These are phyloP conservation scores for Pelargonium fulgidum DNA, from an alignment of 441 rosid species.

Conservation along the genomic window DNA sequence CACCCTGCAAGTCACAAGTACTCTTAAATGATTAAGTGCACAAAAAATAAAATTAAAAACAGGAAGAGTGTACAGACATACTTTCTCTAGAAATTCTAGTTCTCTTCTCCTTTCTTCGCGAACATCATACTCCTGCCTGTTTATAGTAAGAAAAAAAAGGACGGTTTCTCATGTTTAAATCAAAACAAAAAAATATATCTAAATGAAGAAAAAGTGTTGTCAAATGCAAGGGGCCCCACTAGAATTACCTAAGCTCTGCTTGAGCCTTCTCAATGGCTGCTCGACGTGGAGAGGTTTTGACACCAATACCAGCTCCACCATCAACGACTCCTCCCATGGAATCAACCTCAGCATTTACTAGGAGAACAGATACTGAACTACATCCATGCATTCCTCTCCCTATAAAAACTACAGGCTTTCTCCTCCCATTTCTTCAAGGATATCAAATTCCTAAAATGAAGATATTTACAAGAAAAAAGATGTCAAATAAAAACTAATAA, in stretches of 20 bases:
- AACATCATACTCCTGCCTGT: slow-evolving; percentile 97
- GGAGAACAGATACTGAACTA: slow-evolving; percentile 51
- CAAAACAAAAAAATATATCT: slow-evolving; percentile 12
- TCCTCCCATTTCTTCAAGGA: slow-evolving; percentile 38
- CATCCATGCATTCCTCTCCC: slow-evolving; percentile 71
- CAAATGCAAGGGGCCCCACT: not conserved
- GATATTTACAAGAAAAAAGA: slow-evolving; percentile 5
- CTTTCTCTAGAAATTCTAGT: slow-evolving; percentile 96
- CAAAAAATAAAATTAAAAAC: slow-evolving; percentile 18
- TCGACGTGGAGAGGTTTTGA: slow-evolving; percentile 85
- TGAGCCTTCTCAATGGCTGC: slow-evolving; percentile 97
- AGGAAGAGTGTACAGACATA: slow-evolving; percentile 35
- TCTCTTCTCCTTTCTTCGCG: slow-evolving; percentile 96
- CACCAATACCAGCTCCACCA: slow-evolving; percentile 81
- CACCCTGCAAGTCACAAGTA: slow-evolving; percentile 60
- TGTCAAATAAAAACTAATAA: slow-evolving; percentile 1
- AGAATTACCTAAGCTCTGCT: slow-evolving; percentile 78
- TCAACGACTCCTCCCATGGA: slow-evolving; percentile 99
- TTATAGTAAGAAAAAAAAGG: slow-evolving; percentile 15
- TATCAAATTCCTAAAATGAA: slow-evolving; percentile 19
- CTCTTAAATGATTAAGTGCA: slow-evolving; percentile 3
- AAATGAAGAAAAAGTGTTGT: not conserved
- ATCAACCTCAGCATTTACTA: slow-evolving; percentile 97
- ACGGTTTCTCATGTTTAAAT: slow-evolving; percentile 13
- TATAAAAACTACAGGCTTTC: slow-evolving; percentile 27